Conservation (phyloP, 2,329 filamentous ascomycete species). For the Arthrobotrys iridis region DNA sequence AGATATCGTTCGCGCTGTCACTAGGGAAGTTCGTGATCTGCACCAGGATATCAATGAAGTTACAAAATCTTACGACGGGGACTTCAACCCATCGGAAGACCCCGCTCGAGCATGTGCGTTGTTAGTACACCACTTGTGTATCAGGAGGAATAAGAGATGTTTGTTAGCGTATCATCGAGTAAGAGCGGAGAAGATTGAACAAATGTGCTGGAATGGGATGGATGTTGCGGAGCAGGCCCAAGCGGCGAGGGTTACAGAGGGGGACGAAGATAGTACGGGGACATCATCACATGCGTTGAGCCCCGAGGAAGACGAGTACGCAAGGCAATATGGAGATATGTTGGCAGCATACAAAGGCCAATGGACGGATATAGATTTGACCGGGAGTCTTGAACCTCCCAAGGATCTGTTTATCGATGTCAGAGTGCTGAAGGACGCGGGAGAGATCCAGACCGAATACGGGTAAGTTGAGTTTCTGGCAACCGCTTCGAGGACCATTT, state of each 20-base stretch:
- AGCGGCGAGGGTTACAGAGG: slow-evolving; percentile 63
- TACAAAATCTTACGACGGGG: slow-evolving; percentile 82
- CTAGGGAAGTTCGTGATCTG: slow-evolving; percentile 90
- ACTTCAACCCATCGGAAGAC: slow-evolving; percentile 84
- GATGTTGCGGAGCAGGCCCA: slow-evolving; percentile 75
- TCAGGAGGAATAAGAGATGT: slow-evolving; percentile 95
- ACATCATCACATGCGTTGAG: slow-evolving; percentile 78
- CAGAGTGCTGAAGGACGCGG: slow-evolving; percentile 91
- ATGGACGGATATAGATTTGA: slow-evolving; percentile 97
- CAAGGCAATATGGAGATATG: slow-evolving; percentile 88
- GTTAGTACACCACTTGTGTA: slow-evolving; percentile 91
- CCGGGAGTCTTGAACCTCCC: slow-evolving; percentile 92
- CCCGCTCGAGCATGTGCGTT: slow-evolving; percentile 86
- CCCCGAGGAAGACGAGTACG: slow-evolving; percentile 96
- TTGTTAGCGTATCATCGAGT: slow-evolving; percentile 93
- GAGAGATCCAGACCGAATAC: slow-evolving; percentile 99
- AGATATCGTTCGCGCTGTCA: slow-evolving; percentile 85
- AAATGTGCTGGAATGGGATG: slow-evolving; percentile 88
- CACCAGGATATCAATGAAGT: slow-evolving; percentile 84
- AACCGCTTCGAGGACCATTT: slow-evolving; percentile 7
- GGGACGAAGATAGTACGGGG: slow-evolving; percentile 68
- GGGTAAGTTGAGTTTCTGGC: slow-evolving; percentile 70
- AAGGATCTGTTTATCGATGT: slow-evolving; percentile 97
- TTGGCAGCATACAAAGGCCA: slow-evolving; percentile 97
- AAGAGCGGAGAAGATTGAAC: slow-evolving; percentile 88